Conservation (phyloP, 345 rosid species). For the Eucalyptus polybractea region DNA sequence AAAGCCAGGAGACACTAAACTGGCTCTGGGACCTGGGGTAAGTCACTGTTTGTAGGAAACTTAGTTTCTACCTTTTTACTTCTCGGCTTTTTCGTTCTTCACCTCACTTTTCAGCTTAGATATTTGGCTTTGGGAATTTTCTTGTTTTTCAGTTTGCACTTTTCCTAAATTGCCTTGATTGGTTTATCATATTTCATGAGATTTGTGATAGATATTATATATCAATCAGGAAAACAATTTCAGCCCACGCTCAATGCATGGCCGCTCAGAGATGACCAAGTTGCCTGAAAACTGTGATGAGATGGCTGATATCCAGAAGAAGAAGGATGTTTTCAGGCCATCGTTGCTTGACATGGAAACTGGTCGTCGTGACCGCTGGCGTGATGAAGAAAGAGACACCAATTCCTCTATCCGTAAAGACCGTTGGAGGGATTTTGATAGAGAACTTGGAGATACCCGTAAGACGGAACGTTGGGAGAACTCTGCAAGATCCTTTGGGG, state of each 20-base stretch:
- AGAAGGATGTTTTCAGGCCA: slow-evolving; percentile 76
- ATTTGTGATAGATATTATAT: background rate
- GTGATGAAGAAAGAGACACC: slow-evolving; percentile 92
- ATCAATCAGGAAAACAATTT: slow-evolving; percentile 42
- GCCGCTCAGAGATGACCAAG: slow-evolving; percentile 29
- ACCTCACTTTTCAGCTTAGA: background rate
- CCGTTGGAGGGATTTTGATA: slow-evolving; percentile 78
- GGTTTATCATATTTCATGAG: background rate
- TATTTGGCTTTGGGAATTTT: background rate
- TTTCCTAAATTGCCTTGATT: background rate
- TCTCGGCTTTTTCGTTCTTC: background rate
- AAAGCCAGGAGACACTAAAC: slow-evolving; percentile 73
- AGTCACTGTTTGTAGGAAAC: slow-evolving; percentile 3
- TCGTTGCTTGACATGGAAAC: slow-evolving; percentile 71
- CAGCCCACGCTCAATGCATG: slow-evolving; percentile 18
- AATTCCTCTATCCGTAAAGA: slow-evolving; percentile 52
- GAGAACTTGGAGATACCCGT: slow-evolving; percentile 60
- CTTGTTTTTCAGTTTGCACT: background rate
- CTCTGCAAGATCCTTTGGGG: slow-evolving; percentile 48
- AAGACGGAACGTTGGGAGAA: slow-evolving; percentile 84
- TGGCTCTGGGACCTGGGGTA: slow-evolving; percentile 68
- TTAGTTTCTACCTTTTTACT: background rate
- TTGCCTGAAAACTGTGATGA: slow-evolving; percentile 48
- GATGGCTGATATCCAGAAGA: slow-evolving; percentile 47
- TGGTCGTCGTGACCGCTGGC: slow-evolving; percentile 83